Evolutionary conservation across 352 stramenopile species (phyloP).

Genomic region (Phytophthora crassamura): DNA sequence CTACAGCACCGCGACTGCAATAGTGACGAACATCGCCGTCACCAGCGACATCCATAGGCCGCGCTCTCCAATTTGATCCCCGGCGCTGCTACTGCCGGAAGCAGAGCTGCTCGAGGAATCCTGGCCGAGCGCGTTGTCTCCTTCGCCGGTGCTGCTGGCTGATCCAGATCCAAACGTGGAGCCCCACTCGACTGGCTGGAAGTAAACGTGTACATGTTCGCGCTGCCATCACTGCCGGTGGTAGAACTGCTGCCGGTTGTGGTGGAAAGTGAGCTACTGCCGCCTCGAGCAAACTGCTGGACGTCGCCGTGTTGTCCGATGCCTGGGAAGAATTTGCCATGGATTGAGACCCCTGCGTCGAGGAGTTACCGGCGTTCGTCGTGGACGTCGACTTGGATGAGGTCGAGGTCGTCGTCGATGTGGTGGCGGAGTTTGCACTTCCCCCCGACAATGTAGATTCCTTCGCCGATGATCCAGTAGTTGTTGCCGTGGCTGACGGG

Average conservation of each 20-base stretch:
- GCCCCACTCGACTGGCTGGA: conserved; percentile 10
- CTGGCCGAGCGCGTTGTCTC: conserved; percentile 8
- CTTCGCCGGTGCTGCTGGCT: not conserved
- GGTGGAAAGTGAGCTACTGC: not conserved
- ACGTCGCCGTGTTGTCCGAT: conserved; percentile 1
- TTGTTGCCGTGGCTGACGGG: no score
- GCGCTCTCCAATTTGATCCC: not conserved
- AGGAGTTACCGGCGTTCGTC: conserved; percentile 1
- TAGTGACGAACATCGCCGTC: conserved; percentile 11
- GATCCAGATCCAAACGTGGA: conserved; percentile 3
- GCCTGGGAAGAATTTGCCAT: conserved; percentile 1
- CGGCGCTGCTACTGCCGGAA: conserved; percentile 19
- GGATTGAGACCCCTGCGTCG: conserved; percentile 5
- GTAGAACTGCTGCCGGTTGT: not conserved
- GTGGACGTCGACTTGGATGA: no score
- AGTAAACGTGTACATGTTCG: conserved; percentile 8
- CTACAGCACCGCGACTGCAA: conserved; percentile 19
- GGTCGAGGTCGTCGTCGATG: no score
- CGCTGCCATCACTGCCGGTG: not conserved
- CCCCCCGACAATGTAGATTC: not conserved
- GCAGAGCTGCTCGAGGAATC: conserved; percentile 16
- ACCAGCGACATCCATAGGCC: conserved; percentile 12
- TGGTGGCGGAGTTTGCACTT: no score
- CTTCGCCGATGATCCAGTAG: not conserved
- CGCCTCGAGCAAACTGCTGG: conserved; percentile 19